Evolutionary conservation across 805 yeast species (phyloP).

Genomic region (Kuraishia cidri): DNA sequence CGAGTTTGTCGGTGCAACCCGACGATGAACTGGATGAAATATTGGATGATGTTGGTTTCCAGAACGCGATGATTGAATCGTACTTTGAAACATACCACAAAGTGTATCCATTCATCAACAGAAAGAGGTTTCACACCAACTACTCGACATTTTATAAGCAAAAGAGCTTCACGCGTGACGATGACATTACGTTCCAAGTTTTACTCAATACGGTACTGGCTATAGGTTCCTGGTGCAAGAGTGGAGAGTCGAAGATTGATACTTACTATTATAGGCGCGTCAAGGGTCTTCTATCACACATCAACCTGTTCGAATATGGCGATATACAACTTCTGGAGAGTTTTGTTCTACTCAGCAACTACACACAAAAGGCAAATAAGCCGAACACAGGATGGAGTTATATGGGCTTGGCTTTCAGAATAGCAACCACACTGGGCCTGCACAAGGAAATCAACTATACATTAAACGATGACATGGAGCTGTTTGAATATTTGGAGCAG

Average conservation of each 20-base stretch:
- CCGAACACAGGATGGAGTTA: constrained; percentile 66
- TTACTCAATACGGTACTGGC: constrained; percentile 49
- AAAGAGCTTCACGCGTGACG: constrained; percentile 31
- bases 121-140: constrained; percentile 27
- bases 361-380: constrained; percentile 55
- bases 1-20: no score
- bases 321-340: constrained; percentile 44
- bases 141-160: constrained; percentile 27
- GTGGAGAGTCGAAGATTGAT: constrained; percentile 49
- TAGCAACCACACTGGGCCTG: constrained; percentile 60
- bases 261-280: constrained; percentile 44
- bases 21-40: no score
- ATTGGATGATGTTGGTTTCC: neutral
- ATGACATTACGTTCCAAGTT: constrained; percentile 34
- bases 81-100: constrained; percentile 53
- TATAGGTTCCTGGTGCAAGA: constrained; percentile 60
- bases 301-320: constrained; percentile 47
- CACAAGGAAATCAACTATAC: constrained; percentile 40
- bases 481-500: neutral
- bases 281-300: constrained; percentile 26
- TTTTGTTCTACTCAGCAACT: constrained; percentile 44
- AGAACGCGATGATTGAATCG: constrained; percentile 11
- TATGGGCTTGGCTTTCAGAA: constrained; percentile 52
- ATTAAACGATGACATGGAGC: constrained; percentile 11
- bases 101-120: constrained; percentile 51